Conservation (phyloP, 2,329 filamentous ascomycete genomes). For the Fusarium sp. region DNA sequence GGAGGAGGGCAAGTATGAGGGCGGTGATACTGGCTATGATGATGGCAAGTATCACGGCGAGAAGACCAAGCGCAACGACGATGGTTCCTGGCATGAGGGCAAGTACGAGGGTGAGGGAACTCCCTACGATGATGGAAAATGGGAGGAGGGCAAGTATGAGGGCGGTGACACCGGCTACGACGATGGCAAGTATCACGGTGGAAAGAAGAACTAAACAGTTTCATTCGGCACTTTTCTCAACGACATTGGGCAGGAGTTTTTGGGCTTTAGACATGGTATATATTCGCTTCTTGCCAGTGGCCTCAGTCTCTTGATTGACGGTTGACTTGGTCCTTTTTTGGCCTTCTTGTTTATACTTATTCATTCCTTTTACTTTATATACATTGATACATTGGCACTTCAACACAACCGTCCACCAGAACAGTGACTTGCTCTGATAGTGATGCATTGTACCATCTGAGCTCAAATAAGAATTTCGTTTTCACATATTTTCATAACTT, state of each 20-base stretch:
- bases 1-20: conserved; percentile 7
- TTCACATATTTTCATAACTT: too few species aligned
- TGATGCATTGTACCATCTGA: neutral
- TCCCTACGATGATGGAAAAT: conserved; percentile 9
- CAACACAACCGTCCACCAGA: neutral
- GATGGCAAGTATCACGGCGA: conserved; percentile 3
- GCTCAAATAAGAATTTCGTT: too few species aligned
- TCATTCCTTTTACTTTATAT: neutral
- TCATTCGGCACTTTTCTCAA: neutral
- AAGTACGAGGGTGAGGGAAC: conserved; percentile 33
- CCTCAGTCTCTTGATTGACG: neutral
- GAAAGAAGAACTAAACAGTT: neutral
- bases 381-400: neutral
- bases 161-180: neutral
- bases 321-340: neutral
- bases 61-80: conserved; percentile 12
- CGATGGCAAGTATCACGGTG: conserved; percentile 10
- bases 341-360: neutral
- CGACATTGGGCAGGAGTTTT: neutral
- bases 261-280: neutral
- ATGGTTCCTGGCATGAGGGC: conserved; percentile 12
- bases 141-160: conserved; percentile 10
- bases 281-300: neutral
- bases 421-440: neutral
- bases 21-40: neutral